Evolutionary conservation across 805 yeast genomes (phyloP).

Genomic region (Candida lessepsii): DNA sequence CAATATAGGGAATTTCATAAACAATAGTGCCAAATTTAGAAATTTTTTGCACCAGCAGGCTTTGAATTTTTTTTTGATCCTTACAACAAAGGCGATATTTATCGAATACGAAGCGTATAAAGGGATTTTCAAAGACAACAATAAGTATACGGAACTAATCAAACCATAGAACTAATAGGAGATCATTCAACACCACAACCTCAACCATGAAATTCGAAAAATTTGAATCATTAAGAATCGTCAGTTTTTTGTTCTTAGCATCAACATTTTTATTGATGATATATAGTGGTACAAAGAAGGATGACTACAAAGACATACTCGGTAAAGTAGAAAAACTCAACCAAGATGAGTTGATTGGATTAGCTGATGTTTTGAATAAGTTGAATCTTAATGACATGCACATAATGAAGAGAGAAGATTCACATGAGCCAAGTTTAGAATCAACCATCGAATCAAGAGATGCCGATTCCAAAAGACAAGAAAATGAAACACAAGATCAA

Average conservation of each 20-base stretch:
- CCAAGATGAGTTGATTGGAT: slow-evolving; percentile 4
- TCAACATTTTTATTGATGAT: slow-evolving; percentile 4
- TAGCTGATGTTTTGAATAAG: slow-evolving; percentile 3
- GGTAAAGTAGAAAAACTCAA: slow-evolving; percentile 4
- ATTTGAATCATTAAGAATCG: neutral
- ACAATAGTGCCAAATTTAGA: slow-evolving; percentile 4
- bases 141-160: neutral
- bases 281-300: neutral
- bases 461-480: neutral
- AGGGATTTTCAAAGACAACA: neutral
- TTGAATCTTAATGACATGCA: neutral
- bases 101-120: neutral
- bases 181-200: neutral
- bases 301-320: slow-evolving; percentile 5
- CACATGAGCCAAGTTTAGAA: neutral
- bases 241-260: slow-evolving; percentile 1
- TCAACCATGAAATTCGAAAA: neutral
- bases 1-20: neutral
- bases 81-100: neutral
- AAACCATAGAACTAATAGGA: neutral
- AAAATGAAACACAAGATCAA: slow-evolving; percentile 1
- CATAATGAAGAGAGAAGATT: slow-evolving; percentile 3
- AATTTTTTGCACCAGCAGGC: neutral
- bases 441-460: neutral
- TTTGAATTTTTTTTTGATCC: neutral